Evolutionary conservation across 108 stramenopile genomes (phyloP).

Genomic region (Cyclotella sp.): DNA sequence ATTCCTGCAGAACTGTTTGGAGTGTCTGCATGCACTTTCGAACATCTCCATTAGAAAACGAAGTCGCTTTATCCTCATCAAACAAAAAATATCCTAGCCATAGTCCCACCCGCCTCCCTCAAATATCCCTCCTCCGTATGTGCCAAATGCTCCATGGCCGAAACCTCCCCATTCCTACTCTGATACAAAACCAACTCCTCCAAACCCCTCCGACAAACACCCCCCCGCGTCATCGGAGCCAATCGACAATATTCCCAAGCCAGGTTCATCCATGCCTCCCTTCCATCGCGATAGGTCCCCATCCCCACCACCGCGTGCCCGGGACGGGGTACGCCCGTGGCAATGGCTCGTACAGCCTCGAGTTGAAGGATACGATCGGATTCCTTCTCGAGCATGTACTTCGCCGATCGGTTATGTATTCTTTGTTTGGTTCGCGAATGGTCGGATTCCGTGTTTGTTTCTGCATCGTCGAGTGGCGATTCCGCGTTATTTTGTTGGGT

Average conservation of each 20-base stretch:
- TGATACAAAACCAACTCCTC: constrained; percentile 72
- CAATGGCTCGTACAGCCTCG: constrained; percentile 75
- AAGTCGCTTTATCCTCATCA: constrained; percentile 28
- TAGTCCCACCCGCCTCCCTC: constrained; percentile 79
- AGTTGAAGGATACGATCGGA: constrained; percentile 31
- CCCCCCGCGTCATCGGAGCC: constrained; percentile 7
- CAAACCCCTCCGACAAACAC: constrained; percentile 13
- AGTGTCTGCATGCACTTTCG: no score
- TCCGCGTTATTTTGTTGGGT: neutral
- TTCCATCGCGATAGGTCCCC: constrained; percentile 73
- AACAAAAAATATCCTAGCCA: constrained; percentile 84
- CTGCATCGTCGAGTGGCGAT: neutral
- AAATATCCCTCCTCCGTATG: constrained; percentile 67
- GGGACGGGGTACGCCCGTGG: constrained; percentile 72
- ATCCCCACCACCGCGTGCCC: constrained; percentile 72
- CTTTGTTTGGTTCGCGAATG: constrained; percentile 5
- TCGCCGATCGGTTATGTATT: constrained; percentile 6
- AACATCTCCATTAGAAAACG: no score
- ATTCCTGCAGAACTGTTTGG: no score
- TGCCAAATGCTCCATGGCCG: constrained; percentile 78
- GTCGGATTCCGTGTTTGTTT: neutral
- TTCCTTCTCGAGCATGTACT: constrained; percentile 20
- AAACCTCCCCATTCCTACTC: constrained; percentile 59
- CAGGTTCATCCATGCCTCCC: constrained; percentile 65
- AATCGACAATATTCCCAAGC: constrained; percentile 63